Percentiles rank a stretch among this genome's conserved stretches.
Evolutionary conservation across 306 rosid genomes (phyloP).

Genomic region (Malus sieversii): DNA sequence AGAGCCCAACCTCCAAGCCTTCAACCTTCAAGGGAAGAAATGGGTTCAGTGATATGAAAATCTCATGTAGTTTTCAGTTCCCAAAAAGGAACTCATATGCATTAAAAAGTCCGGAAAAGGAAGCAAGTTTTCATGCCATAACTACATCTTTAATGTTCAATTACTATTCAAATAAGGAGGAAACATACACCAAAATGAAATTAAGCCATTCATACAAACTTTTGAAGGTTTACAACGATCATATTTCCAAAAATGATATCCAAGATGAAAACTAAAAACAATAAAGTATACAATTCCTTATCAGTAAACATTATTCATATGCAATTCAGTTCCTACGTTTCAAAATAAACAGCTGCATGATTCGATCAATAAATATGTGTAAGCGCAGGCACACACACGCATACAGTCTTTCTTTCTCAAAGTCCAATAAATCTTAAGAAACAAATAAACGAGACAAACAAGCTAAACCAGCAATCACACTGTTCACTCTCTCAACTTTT

Average conservation of each 20-base stretch:
- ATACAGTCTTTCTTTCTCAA: background rate
- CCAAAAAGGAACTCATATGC: background rate
- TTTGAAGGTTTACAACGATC: no score
- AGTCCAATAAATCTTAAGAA: background rate
- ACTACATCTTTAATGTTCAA: background rate
- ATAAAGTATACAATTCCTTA: background rate
- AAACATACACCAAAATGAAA: slow-evolving; percentile 35
- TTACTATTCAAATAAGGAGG: slow-evolving; percentile 21
- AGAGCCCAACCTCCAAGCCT: slow-evolving; percentile 74
- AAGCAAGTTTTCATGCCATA: background rate
- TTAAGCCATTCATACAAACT: no score
- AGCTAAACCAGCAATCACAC: background rate
- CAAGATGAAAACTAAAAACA: background rate
- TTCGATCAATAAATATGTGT: background rate
- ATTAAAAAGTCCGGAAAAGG: background rate
- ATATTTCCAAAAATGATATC: background rate
- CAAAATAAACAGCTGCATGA: no score
- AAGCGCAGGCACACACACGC: no score
- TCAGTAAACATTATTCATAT: background rate
- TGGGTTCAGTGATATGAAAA: background rate
- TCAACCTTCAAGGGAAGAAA: slow-evolving; percentile 47
- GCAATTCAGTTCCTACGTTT: background rate
- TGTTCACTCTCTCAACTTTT: no score
- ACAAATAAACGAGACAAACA: background rate
- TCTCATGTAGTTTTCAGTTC: background rate